Evolutionary conservation across 805 yeast genomes (phyloP).

Genomic region (Candida ovalis): DNA sequence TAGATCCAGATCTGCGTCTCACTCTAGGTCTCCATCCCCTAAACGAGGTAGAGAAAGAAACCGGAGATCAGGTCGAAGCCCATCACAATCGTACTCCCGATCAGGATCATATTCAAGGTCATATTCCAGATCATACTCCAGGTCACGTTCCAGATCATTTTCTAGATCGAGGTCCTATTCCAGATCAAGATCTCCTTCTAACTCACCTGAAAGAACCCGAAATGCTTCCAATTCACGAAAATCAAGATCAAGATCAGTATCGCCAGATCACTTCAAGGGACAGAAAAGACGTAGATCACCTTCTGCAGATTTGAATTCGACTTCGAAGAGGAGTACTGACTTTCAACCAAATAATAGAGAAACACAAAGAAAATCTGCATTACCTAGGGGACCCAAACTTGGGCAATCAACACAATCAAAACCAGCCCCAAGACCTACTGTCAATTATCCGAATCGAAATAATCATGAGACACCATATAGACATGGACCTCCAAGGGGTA

Average conservation of each 20-base stretch:
- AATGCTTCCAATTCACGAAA: neutral
- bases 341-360: neutral
- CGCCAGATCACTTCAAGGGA: neutral
- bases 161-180: slow-evolving; percentile 4
- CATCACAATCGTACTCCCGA: slow-evolving; percentile 4
- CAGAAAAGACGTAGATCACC: neutral
- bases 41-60: neutral
- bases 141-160: slow-evolving; percentile 2
- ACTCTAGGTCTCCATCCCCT: slow-evolving; percentile 3
- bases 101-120: slow-evolving; percentile 18
- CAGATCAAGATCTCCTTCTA: slow-evolving; percentile 10
- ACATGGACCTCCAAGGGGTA: neutral
- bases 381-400: neutral
- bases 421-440: neutral
- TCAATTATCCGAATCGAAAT: neutral
- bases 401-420: neutral
- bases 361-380: neutral
- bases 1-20: slow-evolving; percentile 10
- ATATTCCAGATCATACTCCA: slow-evolving; percentile 9
- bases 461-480: neutral
- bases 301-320: neutral
- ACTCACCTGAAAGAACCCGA: neutral
- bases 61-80: neutral
- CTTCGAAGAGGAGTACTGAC: neutral
- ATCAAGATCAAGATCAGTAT: neutral